phyloP scores from a whole-genome alignment of 768 basidiomycete species.

The Suillus subluteus region DNA sequence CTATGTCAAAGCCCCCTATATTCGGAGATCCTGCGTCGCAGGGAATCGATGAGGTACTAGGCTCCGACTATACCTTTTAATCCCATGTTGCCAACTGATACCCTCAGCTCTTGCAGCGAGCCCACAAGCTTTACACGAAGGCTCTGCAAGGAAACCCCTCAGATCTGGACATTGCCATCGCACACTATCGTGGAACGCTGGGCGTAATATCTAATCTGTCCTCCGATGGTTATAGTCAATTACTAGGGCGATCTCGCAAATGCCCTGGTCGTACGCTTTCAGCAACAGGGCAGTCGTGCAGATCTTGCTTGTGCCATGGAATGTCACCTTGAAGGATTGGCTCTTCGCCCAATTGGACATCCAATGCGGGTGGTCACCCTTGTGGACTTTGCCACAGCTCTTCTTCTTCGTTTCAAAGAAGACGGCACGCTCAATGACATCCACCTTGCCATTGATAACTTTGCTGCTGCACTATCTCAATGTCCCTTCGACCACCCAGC shows the following conservation, averaged over 20 bases:
- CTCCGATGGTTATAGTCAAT: conserved; percentile 26
- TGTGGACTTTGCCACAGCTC: conserved; percentile 32
- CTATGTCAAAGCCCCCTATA: not conserved
- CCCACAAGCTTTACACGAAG: not conserved
- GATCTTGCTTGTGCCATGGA: conserved; percentile 34
- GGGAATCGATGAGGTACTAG: not conserved
- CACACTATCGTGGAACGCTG: conserved; percentile 31
- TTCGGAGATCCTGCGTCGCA: not conserved
- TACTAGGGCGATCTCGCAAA: conserved; percentile 34
- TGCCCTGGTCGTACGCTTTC: conserved; percentile 31
- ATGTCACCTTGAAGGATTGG: conserved; percentile 29
- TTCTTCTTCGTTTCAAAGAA: conserved; percentile 32
- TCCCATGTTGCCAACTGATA: not conserved
- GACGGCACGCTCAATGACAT: conserved; percentile 28
- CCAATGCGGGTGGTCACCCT: conserved; percentile 28
- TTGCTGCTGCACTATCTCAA: conserved; percentile 17
- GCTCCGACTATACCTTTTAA: not conserved
- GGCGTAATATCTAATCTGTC: conserved; percentile 16
- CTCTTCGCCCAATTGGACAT: conserved; percentile 30
- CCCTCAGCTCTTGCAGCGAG: not conserved
- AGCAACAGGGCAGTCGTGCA: conserved; percentile 26
- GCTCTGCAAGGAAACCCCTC: conserved; percentile 18
- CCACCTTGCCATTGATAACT: conserved; percentile 31
- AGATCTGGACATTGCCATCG: conserved; percentile 30
- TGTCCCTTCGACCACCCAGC: conserved; percentile 24